phyloP scores from a whole-genome alignment of 331 rosid species.

The Ulmus americana region DNA sequence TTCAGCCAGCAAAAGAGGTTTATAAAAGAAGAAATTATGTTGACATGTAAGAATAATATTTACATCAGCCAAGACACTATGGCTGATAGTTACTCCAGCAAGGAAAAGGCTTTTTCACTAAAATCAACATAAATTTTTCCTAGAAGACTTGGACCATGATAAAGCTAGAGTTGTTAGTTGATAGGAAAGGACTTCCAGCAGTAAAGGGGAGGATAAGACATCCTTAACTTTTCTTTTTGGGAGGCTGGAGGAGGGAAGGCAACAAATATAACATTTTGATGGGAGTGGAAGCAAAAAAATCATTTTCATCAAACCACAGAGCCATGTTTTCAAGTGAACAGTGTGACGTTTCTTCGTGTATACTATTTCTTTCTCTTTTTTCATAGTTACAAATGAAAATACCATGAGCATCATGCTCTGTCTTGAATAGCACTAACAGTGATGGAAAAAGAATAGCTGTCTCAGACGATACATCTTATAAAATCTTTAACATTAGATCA shows the following conservation, averaged over 20 bases:
- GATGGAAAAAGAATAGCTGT: too few relatives aligned
- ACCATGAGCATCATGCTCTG: too few relatives aligned
- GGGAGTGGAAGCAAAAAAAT: too few relatives aligned
- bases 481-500: not conserved
- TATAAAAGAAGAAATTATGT: not conserved
- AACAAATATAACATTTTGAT: too few relatives aligned
- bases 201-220: not conserved
- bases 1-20: slow-evolving; percentile 5
- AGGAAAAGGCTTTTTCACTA: not conserved
- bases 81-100: not conserved
- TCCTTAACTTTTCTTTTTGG: not conserved
- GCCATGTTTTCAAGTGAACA: too few relatives aligned
- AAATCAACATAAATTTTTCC: not conserved
- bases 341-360: too few relatives aligned
- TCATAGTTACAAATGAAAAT: too few relatives aligned
- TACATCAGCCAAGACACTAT: not conserved
- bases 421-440: too few relatives aligned
- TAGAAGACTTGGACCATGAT: not conserved
- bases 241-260: too few relatives aligned
- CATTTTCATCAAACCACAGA: not conserved
- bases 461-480: too few relatives aligned
- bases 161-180: not conserved
- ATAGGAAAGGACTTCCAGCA: not conserved
- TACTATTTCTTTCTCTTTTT: too few relatives aligned
- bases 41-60: not conserved